Base-by-base conservation (phyloP, 768 basidiomycete genomes). In the Lactarius evosmus region DNA sequence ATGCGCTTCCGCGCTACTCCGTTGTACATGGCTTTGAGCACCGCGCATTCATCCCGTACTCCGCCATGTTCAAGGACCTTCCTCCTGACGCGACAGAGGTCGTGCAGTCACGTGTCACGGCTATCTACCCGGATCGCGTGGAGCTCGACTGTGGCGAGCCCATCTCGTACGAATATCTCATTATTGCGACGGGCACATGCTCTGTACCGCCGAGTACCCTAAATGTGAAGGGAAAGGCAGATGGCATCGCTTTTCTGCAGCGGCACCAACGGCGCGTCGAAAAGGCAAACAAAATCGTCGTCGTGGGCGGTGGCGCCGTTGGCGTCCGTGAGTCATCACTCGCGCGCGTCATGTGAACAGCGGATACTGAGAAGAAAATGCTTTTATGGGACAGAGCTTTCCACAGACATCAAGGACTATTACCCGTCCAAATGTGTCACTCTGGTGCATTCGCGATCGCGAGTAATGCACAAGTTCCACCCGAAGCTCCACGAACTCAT, bases 221-320 rank as follows among this genome's bases (percentile, higher is more conserved):
- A 50, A 33, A 57, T 4, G 34, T 66, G 8, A 59, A 66, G 25
- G 67, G 66, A 32, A 77, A 76, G 63, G 49, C 50, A 27, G 71
- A 68, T 2, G 73, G 71, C 1, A 66, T 77, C 16, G 70, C 56
- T 19, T 71, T 70, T 50, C 63, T 70, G 16, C 65, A 66, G 30
- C 67, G 69, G 27, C 62, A 72, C 19, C 79, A 80, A 63, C 50
- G 69, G 34, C 71, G 66, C 4, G 72, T 80, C 22, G 63, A 68
- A 36, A 57, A 67, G 9, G 74, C 76, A 3, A 67, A 68, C 30
- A 71, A 72, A 41, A 66, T 78, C 16, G 72, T 77, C 32, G 67
- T 79, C 25, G 58, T 77, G 25, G 78, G 78, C 16, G 77, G 74
- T 34, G 78, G 78, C 3, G 74, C 78, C 9, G 74, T 76, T 8